These are phyloP conservation scores for Naganishia liquefaciens DNA, from an alignment of 1,284 basidiomycete genomes.

Conservation along the genomic window DNA sequence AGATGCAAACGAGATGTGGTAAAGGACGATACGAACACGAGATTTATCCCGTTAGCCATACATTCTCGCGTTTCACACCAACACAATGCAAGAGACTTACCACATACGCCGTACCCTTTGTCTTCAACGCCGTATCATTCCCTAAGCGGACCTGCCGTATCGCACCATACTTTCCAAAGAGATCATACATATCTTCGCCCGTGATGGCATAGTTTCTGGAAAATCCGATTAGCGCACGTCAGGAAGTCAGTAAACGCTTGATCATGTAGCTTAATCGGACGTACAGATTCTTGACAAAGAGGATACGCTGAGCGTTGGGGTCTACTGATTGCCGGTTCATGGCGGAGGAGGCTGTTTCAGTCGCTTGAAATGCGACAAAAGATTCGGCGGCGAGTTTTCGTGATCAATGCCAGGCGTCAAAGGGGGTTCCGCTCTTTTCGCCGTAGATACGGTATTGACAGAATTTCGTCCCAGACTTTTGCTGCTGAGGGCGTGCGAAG, in stretches of 20 bases:
- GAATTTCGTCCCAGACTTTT: too few species aligned
- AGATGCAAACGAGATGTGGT: not conserved
- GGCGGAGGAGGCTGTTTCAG: not conserved
- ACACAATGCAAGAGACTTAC: conserved; percentile 56
- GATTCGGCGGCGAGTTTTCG: too few species aligned
- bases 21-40: not conserved
- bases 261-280: conserved; percentile 24
- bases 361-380: too few species aligned
- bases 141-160: conserved; percentile 95
- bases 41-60: too few species aligned
- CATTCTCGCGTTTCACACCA: not conserved
- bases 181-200: conserved; percentile 91
- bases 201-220: conserved; percentile 77
- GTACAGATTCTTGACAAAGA: conserved; percentile 54
- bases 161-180: conserved; percentile 96
- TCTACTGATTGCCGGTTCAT: conserved; percentile 43
- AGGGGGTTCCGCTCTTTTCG: too few species aligned
- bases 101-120: conserved; percentile 94
- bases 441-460: too few species aligned
- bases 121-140: conserved; percentile 74
- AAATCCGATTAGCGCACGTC: conserved; percentile 8
- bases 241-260: not conserved
- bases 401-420: too few species aligned
- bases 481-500: too few species aligned
- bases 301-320: conserved; percentile 45